phyloP scores from a whole-genome alignment of 768 basidiomycete species.

The Rhizopogon sp. region DNA sequence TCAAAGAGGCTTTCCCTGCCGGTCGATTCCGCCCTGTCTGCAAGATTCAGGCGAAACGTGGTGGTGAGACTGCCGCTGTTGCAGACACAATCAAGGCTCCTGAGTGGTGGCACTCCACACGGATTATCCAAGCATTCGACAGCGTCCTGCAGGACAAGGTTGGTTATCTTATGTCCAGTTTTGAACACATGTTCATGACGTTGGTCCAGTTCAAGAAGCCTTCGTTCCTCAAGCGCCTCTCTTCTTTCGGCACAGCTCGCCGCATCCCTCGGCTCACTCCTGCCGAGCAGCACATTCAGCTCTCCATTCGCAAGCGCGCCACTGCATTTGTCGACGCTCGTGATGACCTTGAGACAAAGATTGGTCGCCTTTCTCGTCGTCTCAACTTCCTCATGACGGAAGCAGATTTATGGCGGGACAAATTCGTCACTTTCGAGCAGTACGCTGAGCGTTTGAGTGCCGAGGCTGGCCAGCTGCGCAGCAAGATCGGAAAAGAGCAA shows the following conservation, averaged over 20 bases:
- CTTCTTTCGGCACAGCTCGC: conserved; percentile 65
- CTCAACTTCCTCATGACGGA: conserved; percentile 92
- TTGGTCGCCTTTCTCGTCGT: conserved; percentile 77
- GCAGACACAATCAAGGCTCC: conserved; percentile 89
- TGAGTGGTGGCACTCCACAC: conserved; percentile 92
- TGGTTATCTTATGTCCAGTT: conserved; percentile 6
- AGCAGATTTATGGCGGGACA: conserved; percentile 86
- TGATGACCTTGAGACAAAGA: conserved; percentile 92
- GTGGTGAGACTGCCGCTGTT: conserved; percentile 73
- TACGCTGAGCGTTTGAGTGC: conserved; percentile 87
- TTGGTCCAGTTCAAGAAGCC: conserved; percentile 75
- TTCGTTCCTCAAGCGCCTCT: conserved; percentile 79
- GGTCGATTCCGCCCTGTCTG: conserved; percentile 88
- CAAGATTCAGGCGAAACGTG: conserved; percentile 83
- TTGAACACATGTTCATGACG: conserved; percentile 1
- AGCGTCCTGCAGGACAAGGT: conserved; percentile 82
- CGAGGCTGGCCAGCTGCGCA: conserved; percentile 79
- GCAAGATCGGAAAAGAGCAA: conserved; percentile 90
- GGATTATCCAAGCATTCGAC: conserved; percentile 89
- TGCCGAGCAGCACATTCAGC: conserved; percentile 83
- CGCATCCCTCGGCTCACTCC: conserved; percentile 67
- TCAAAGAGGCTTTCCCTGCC: conserved; percentile 93
- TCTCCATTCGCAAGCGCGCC: conserved; percentile 89
- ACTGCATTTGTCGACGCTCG: conserved; percentile 91
- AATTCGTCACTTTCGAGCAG: conserved; percentile 91